Conservation (phyloP, 2,329 filamentous ascomycete genomes). For the Alternaria viburni region DNA sequence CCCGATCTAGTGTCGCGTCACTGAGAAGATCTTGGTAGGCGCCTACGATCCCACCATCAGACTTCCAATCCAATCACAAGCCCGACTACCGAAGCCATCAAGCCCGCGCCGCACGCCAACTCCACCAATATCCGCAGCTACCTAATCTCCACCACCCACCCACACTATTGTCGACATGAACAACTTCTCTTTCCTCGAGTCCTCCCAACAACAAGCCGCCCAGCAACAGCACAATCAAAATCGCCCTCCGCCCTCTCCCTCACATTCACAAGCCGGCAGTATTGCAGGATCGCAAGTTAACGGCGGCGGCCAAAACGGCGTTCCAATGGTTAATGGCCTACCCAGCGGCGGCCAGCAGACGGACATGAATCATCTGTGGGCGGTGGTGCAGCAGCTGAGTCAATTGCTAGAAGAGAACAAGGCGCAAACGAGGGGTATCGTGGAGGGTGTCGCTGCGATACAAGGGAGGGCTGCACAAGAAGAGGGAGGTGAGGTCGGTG, state of each 20-base stretch:
- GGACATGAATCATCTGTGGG: constrained; percentile 53
- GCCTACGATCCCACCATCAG: constrained; percentile 1
- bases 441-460: constrained; percentile 48
- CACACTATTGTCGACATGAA: constrained; percentile 34
- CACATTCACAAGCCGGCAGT: constrained; percentile 28
- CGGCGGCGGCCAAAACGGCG: constrained; percentile 40
- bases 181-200: constrained; percentile 47
- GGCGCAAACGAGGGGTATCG: constrained; percentile 45
- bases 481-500: constrained; percentile 36
- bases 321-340: constrained; percentile 49
- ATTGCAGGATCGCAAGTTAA: constrained; percentile 37
- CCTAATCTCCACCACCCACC: constrained; percentile 15
- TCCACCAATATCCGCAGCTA: constrained; percentile 11
- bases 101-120: constrained; percentile 15
- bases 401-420: constrained; percentile 50
- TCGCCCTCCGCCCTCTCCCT: constrained; percentile 44
- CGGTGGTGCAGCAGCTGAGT: constrained; percentile 49
- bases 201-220: constrained; percentile 18
- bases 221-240: constrained; percentile 25
- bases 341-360: constrained; percentile 50
- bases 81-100: constrained; percentile 6
- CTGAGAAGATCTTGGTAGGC: not conserved
- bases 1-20: not conserved
- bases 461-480: constrained; percentile 42
- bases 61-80: constrained; percentile 9